Base-by-base conservation (phyloP, 164 flowering plant genomes). In the Vitis vinifera region DNA sequence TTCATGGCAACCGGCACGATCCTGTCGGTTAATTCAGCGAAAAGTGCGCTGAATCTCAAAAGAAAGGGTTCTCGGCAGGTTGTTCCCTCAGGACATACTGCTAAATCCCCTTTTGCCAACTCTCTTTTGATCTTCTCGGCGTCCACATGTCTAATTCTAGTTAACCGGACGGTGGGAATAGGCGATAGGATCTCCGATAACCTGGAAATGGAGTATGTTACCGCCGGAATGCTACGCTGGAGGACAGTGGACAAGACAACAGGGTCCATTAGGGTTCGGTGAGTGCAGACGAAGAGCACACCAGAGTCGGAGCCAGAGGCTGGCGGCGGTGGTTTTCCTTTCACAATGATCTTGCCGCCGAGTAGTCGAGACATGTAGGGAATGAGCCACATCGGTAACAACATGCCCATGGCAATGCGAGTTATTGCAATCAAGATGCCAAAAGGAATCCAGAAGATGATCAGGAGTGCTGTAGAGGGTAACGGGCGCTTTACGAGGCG, bases 1-100 rank as follows among this genome's bases (percentile, higher is more conserved):
- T 96, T 90, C 98, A 96, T 91, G 0, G 93, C 98, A 6, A 96
- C 99, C 1, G 99, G 99, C 12, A 96, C 97, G 1, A 96, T 96
- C 44, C 86, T 74, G 69, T 96, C 94, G 0, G 99, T 96, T 31
- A 96, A 62, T 61, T 96, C 99, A 0, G 98, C 99, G 59, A 93
- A 93, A 3, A 96, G 89, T 3, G 93, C 94, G 68, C 98, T 93
- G 66, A 96, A 96, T 49, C 99, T 75, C 65, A 96, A 62, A 0
- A 96, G 72, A 51, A 93, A 96, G 0, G 99, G 99, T 68, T 96
- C 99, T 1, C 99, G 71, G 53, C 99, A 96, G 0, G 99, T 96
- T 29, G 99, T 96, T 9, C 99, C 99, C 65, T 96, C 99, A 0
- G 99, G 98, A 51, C 97, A 96, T 10, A 96, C 97, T 0, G 79